phyloP scores from a whole-genome alignment of 108 stramenopile genomes.

The Chaetoceros muelleri region DNA sequence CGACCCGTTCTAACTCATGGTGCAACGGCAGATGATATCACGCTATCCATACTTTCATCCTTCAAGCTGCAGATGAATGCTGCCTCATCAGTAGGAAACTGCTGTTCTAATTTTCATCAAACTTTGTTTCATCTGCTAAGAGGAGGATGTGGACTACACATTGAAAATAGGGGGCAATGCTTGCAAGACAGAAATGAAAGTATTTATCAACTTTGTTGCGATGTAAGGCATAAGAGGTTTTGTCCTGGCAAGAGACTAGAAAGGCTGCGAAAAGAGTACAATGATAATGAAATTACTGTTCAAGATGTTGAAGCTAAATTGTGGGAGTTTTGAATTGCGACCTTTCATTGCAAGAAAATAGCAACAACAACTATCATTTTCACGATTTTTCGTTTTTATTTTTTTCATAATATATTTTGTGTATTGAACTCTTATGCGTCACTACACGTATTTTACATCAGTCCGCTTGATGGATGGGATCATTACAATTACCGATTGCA shows the following conservation, averaged over 20 bases:
- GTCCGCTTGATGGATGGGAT: no score
- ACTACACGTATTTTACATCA: no score
- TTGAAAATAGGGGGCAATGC: not conserved
- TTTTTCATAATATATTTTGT: no score
- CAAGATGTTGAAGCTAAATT: no score
- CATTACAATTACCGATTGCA: no score
- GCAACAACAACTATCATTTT: no score
- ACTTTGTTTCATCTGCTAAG: not conserved
- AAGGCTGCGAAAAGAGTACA: not conserved
- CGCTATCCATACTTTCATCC: not conserved
- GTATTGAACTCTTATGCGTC: no score
- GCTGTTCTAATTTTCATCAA: not conserved
- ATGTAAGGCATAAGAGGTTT: not conserved
- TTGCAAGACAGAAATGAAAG: not conserved
- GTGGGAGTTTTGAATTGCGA: no score
- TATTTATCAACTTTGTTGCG: not conserved
- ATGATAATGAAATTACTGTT: no score
- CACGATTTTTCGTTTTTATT: no score
- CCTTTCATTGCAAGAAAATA: no score
- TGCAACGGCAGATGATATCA: not conserved
- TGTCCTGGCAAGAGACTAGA: not conserved
- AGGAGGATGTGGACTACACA: not conserved
- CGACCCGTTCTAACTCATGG: not conserved
- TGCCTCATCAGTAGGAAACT: not conserved
- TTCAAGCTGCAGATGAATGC: not conserved